Evolutionary conservation across 345 rosid genomes (phyloP), one percentile per base, ranked within the genome.

Genomic region (Trapa bicornis): DNA sequence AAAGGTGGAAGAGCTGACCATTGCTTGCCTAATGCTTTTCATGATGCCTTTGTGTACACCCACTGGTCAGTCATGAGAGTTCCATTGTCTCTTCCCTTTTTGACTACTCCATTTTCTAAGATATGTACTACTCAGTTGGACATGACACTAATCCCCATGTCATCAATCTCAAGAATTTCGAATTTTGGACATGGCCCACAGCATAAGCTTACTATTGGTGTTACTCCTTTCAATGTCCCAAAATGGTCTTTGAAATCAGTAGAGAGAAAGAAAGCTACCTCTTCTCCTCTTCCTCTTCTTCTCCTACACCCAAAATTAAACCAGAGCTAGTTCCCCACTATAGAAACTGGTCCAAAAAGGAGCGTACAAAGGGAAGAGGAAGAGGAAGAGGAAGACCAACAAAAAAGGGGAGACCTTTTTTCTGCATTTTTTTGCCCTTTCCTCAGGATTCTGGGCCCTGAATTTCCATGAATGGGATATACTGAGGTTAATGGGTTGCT

Each of bases 31-130:
- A 61, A 33, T 63, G 36, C 52, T 64, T 50, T 70, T 71, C 74
- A 81, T 81, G 72, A 81, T 81, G 77, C 74, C 72, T 42, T 22
- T 9, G 42, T 52, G 3, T 71, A 50, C 68, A 71, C 78, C 67
- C 75, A 70, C 69, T 22, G 29, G 29, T 22, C 29, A 22, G 29
- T 22, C 29, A 22, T 22, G 29, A 22, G 63, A 45, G 43, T 72
- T 16, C 38, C 77, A 66, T 48, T 75, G 74, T 68, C 79, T 35
- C 50, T 13, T 29, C 64, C 45, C 29, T 22, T 67, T 50, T 29
- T 47, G 56, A 35, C 67, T 54, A 22, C 29, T 22, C 29, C 29
- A 22, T 22, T 22, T 22, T 22, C 29, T 22, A 0, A 22, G 29
- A 22, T 22, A 22, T 22, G 29, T 22, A n/a, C n/a, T n/a, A n/a